Base-by-base conservation (phyloP, 768 basidiomycete species). In the Pisolithus orientalis region DNA sequence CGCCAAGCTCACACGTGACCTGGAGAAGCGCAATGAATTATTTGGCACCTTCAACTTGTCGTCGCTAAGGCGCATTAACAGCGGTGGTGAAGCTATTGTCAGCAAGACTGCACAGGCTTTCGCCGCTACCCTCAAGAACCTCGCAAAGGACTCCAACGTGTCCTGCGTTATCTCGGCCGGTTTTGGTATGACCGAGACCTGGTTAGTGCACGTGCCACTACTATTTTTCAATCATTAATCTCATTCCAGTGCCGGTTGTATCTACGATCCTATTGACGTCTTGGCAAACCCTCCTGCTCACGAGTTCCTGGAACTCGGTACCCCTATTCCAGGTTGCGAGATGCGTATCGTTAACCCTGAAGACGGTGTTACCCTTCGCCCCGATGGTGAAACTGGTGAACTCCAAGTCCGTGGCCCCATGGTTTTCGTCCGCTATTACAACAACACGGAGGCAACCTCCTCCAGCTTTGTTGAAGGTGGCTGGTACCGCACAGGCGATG, bases 401-500 rank as follows among this genome's bases (percentile, higher is more conserved):
- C 65, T 75, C 14, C 72, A 74, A 55, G 38, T 81, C 25, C 62
- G 66, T 16, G 74, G 74, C 5, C 65, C 72, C 1, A 69, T 67
- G 51, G 54, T 76, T 3, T 70, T 71, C 58, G 52, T 55, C 25
- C 72, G 75, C 21, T 82, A 82, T 59, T 72, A 68, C 62, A 70
- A 68, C 59, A 78, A 82, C 57, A 49, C 58, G 7, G 59, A 72
- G 53, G 77, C 79, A 0, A 82, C 80, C 11, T 53, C 55, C 16
- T 70, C 72, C 34, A 72, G 75, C 7, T 76, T 83, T 56, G 72
- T 70, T 1, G 53, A 59, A 6, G 76, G 74, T 17, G 71, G 74
- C 1, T 83, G 82, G 80, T 77, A 76, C 62, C 75, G 73, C 62
- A 81, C 81, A 11, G 81, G 82, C 13, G 82, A 84, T 56, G 60